Evolutionary conservation across 2,329 filamentous ascomycete genomes (phyloP), one percentile per base, ranked within the genome.

Genomic region (Grosmannia penicillata): DNA sequence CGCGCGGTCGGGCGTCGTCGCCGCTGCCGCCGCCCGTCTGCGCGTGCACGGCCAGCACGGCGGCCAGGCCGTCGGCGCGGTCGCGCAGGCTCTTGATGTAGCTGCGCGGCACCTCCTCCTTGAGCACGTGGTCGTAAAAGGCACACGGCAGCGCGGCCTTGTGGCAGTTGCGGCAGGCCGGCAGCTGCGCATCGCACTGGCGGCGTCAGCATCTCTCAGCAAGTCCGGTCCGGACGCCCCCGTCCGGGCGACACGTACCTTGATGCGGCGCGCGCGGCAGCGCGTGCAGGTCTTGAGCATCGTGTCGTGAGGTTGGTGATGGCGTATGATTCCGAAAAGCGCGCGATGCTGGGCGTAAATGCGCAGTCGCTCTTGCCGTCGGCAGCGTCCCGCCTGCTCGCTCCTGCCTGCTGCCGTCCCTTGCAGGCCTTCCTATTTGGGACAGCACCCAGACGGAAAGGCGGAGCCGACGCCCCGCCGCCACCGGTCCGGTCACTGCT

Each of bases 81-180:
- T 37, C 36, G 7, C 28, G 28, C 21, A 37, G 36, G 22, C 36
- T 31, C 28, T 37, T 32, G 36, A 37, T 37, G 28, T 37, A 37
- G 36, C 36, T 37, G 36, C 36, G 36, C 15, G 36, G 28, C 2
- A 37, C 17, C 8, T 37, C 36, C 8, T 37, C 19, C 19, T 29
- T 22, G 15, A 37, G 22, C 21, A 37, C 36, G 15, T 37, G 36
- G 28, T 37, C 36, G 28, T 37, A 32, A 32, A 37, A 37, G 6
- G 36, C 21, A 10, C 36, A 37, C 15, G 36, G 15, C 15, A 37
- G 28, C 6, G 28, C 36, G 22, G 36, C 36, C 8, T 32, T 31
- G 36, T 37, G 36, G 36, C 36, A 37, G 28, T 29, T 37, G 28
- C 36, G 36, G 17, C 36, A 37, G 22, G 36, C 36, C 14, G 36